phyloP scores from a whole-genome alignment of 306 rosid species.

The Cucurbita moschata region DNA sequence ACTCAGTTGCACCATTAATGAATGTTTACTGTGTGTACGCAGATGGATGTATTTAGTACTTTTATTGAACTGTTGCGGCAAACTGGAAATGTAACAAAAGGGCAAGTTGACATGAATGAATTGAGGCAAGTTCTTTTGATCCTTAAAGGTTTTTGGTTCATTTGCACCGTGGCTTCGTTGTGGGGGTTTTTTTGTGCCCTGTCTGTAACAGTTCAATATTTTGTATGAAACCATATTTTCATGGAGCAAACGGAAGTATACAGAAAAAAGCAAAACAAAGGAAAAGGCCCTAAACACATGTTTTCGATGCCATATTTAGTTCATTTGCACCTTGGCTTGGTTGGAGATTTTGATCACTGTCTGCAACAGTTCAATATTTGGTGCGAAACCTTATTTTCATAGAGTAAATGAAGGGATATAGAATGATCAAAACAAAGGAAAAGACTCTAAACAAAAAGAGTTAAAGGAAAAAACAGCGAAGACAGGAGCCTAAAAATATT shows the following conservation, averaged over 20 bases:
- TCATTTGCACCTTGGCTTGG: neutral
- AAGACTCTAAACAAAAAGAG: neutral
- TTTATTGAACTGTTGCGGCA: conserved; percentile 93
- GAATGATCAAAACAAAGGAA: neutral
- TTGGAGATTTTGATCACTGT: neutral
- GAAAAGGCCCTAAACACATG: neutral
- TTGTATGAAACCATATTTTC: neutral
- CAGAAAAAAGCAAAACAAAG: neutral
- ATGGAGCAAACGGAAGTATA: neutral
- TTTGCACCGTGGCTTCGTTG: neutral
- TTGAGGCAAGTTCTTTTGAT: conserved; percentile 45
- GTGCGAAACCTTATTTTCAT: neutral
- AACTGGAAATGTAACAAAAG: conserved; percentile 96
- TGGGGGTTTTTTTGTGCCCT: neutral
- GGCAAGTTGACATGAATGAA: conserved; percentile 70
- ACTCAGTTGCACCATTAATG: conserved; percentile 1
- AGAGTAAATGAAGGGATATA: neutral
- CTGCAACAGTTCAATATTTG: neutral
- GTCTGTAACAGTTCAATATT: neutral
- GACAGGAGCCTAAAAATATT: neutral
- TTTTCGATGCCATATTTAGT: neutral
- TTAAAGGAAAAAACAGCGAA: neutral
- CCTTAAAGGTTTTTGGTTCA: conserved; percentile 1
- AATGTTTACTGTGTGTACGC: conserved; percentile 29
- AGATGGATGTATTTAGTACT: conserved; percentile 96